Percentiles rank a stretch among this genome's conserved stretches.
Conservation (phyloP, 805 yeast species). For the Brettanomyces bruxellensis region DNA sequence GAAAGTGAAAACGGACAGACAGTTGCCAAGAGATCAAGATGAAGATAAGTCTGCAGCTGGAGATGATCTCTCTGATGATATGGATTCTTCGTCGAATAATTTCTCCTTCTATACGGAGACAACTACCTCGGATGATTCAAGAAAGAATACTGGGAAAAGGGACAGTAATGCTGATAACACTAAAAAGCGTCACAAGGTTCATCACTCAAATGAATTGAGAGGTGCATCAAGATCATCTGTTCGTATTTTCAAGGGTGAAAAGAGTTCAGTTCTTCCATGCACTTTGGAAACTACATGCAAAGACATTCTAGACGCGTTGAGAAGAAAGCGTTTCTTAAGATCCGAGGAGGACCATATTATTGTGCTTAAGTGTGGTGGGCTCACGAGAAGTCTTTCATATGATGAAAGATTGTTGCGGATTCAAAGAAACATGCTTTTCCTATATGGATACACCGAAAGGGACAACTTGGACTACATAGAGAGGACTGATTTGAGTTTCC, state of each 20-base stretch:
- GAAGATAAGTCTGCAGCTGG: constrained; percentile 2
- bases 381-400: constrained; percentile 61
- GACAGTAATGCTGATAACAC: not conserved
- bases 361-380: constrained; percentile 65
- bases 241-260: constrained; percentile 75
- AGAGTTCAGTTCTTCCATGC: constrained; percentile 72
- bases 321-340: constrained; percentile 69
- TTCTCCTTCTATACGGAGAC: not conserved
- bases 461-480: constrained; percentile 75
- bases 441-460: constrained; percentile 72
- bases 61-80: not conserved
- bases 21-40: not conserved
- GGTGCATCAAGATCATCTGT: constrained; percentile 31
- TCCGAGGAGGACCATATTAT: constrained; percentile 66
- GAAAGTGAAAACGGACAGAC: constrained; percentile 37
- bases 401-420: constrained; percentile 71
- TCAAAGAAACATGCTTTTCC: constrained; percentile 60
- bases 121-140: constrained; percentile 1
- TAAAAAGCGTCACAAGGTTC: not conserved
- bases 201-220: constrained; percentile 16
- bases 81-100: not conserved
- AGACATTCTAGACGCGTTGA: constrained; percentile 61
- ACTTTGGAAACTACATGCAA: constrained; percentile 69
- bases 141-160: not conserved
- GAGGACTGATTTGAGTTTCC: constrained; percentile 71